Base-by-base conservation (phyloP, 1,284 basidiomycete genomes). In the Irpex lacteus region DNA sequence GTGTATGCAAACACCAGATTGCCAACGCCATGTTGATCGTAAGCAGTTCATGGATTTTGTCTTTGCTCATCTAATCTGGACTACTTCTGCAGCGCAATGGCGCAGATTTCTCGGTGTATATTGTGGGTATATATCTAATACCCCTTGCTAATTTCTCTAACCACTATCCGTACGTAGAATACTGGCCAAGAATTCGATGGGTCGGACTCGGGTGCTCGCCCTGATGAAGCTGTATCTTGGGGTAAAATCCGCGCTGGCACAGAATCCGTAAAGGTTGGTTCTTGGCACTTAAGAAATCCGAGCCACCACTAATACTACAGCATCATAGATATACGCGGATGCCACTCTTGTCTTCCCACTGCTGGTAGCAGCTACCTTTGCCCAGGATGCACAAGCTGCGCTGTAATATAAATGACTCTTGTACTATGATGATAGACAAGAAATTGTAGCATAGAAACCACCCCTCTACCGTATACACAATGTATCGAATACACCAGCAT, bases 131-230 rank as follows among this genome's bases (percentile, higher is more conserved):
- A 21, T 47, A 66, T 3, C 52, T 6, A 21, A 4, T 21, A 9
- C 18, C 18, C 13, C 21, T 6, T 2, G 11, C 21, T 18, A 32
- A 4, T 4, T 32, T 37, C 9, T 19, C 4, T 50, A n/a, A 32
- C 7, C 21, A 4, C 4, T 9, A 9, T 9, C 19, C 9, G 19
- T 53, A 19, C 9, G 40, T 67, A 93, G 91, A 99, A 99, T 74
- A 99, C 97, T 0, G 97, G 97, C 0, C 97, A 99, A 80, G 97
- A 99, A 80, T 99, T 98, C 71, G 98, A 99, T 74, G 97, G 97
- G 0, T 98, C 96, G 3, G 97, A 99, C 77, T 96, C 96, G 9
- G 98, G 97, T 9, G 98, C 98, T 15, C 83, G 95, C 64, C 98
- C 98, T 15, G 98, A 99, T 72, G 97, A 99, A 76, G 98, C 97